phyloP scores from a whole-genome alignment of 805 yeast genomes.

The Saturnispora silvae region DNA sequence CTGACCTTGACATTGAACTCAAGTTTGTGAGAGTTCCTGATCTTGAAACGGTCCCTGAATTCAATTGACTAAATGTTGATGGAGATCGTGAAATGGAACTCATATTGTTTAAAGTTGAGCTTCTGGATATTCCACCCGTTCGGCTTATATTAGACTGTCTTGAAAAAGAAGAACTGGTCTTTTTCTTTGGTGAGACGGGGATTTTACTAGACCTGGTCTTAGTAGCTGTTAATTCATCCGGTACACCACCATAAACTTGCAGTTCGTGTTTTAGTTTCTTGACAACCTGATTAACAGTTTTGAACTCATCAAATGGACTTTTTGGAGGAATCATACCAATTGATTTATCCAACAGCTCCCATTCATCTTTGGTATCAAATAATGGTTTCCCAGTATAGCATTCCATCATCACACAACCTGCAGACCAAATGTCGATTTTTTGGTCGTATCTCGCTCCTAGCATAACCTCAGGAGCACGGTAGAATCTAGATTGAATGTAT shows the following conservation, averaged over 20 bases:
- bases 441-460: slow-evolving; percentile 51
- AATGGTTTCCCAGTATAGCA: slow-evolving; percentile 47
- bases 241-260: slow-evolving; percentile 6
- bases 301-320: not conserved
- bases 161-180: slow-evolving; percentile 1
- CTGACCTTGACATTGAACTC: not conserved
- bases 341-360: slow-evolving; percentile 34
- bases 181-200: not conserved
- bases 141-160: not conserved
- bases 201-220: slow-evolving; percentile 2
- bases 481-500: slow-evolving; percentile 55
- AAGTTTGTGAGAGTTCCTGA: not conserved
- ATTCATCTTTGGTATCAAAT: slow-evolving; percentile 40
- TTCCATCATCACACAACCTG: slow-evolving; percentile 89
- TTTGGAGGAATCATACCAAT: slow-evolving; percentile 13
- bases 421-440: slow-evolving; percentile 78
- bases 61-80: not conserved
- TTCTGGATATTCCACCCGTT: not conserved
- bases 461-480: slow-evolving; percentile 70
- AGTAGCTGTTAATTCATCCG: slow-evolving; percentile 1
- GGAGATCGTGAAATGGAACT: not conserved
- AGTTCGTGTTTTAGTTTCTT: slow-evolving; percentile 1
- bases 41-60: not conserved
- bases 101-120: not conserved
- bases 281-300: slow-evolving; percentile 1